Evolutionary conservation across 2,329 filamentous ascomycete species (phyloP).

Genomic region (Cercospora janseana): DNA sequence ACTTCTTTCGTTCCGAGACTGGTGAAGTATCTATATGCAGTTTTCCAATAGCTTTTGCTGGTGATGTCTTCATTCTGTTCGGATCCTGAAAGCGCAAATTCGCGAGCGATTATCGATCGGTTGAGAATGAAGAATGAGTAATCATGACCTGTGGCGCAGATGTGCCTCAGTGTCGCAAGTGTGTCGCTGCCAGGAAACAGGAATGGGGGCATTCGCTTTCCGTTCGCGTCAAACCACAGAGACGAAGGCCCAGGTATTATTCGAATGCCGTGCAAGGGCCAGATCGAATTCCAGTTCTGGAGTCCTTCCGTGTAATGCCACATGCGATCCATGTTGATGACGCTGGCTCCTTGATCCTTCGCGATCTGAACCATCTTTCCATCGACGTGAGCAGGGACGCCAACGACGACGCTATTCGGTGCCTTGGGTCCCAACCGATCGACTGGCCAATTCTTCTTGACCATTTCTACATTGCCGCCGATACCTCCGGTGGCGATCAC

Average conservation of each 20-base stretch:
- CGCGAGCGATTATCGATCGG: background rate
- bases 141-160: background rate
- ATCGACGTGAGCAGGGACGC: background rate
- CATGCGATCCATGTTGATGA: constrained; percentile 6
- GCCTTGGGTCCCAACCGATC: background rate
- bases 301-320: constrained; percentile 4
- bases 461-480: background rate
- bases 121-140: constrained; percentile 4
- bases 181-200: constrained; percentile 2
- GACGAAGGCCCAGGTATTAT: background rate
- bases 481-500: background rate
- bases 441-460: background rate
- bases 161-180: background rate
- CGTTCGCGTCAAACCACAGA: constrained; percentile 1
- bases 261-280: background rate
- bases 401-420: background rate
- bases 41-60: background rate
- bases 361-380: constrained; percentile 1
- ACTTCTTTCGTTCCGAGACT: background rate
- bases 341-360: background rate
- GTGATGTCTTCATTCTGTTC: constrained; percentile 3
- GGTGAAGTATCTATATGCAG: background rate
- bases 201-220: constrained; percentile 3
- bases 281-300: constrained; percentile 4
- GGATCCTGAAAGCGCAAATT: background rate